phyloP scores from a whole-genome alignment of 164 flowering plant species.

The Nymphaea colorata region DNA sequence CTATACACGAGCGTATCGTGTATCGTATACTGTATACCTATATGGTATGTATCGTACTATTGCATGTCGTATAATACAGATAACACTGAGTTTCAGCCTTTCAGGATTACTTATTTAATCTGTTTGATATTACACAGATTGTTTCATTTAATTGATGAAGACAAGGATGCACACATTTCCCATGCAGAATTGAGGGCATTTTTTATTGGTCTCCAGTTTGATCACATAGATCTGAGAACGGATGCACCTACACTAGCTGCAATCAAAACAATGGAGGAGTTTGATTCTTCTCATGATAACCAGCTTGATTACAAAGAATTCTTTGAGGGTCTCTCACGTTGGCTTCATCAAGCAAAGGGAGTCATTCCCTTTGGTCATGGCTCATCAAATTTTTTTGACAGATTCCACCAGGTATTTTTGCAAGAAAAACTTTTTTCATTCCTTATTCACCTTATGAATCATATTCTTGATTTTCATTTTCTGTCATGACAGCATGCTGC shows the following conservation, averaged over 20 bases:
- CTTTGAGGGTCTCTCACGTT: conserved; percentile 38
- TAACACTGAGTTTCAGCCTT: too few relatives aligned
- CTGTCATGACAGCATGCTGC: too few relatives aligned
- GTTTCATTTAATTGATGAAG: conserved; percentile 37
- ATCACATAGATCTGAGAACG: conserved; percentile 39
- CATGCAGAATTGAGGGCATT: conserved; percentile 50
- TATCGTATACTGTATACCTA: too few relatives aligned
- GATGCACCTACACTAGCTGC: conserved; percentile 30
- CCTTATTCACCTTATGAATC: too few relatives aligned
- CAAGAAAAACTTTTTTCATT: too few relatives aligned
- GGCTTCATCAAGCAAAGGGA: conserved; percentile 49
- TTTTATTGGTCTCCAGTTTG: conserved; percentile 53
- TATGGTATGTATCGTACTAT: too few relatives aligned
- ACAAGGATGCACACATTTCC: conserved; percentile 33
- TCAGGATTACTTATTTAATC: background rate
- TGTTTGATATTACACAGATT: conserved; percentile 27
- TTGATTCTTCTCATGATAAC: conserved; percentile 44
- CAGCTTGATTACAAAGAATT: conserved; percentile 39
- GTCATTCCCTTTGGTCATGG: conserved; percentile 18
- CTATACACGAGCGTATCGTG: too few relatives aligned
- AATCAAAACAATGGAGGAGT: conserved; percentile 34
- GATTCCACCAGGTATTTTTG: background rate
- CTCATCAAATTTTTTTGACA: conserved; percentile 13
- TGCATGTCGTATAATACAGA: too few relatives aligned
- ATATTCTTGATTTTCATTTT: too few relatives aligned